A percentile compares a stretch with the other conserved stretches of the same genome.
These are phyloP conservation scores for Plectosphaerella cucumerina DNA, from an alignment of 2,329 filamentous ascomycete genomes.

Conservation along the genomic window DNA sequence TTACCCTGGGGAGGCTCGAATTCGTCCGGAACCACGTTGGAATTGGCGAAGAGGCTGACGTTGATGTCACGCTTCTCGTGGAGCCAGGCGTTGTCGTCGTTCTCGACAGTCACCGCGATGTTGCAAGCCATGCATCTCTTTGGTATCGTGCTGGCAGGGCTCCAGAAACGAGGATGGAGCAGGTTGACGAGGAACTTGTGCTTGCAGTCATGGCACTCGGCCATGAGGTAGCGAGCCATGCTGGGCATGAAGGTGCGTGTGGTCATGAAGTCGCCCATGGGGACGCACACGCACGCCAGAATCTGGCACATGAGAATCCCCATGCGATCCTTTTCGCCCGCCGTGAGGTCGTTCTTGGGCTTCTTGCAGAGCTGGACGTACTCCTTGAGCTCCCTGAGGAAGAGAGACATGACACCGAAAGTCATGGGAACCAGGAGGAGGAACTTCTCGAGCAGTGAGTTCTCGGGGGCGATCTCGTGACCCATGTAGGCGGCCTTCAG, in stretches of 20 bases:
- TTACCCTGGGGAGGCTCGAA: background rate
- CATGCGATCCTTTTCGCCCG: too few species aligned
- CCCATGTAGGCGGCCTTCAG: constrained; percentile 9
- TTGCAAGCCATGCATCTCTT: background rate
- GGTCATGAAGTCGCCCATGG: background rate
- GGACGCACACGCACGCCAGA: background rate
- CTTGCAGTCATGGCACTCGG: background rate
- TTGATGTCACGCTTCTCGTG: background rate
- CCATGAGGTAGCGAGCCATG: background rate
- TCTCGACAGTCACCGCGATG: background rate
- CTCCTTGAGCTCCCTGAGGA: constrained; percentile 4
- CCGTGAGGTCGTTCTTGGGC: too few species aligned
- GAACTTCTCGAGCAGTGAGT: constrained; percentile 4
- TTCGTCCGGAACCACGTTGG: background rate
- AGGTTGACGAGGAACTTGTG: background rate
- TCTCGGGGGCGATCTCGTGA: constrained; percentile 2
- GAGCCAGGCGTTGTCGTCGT: background rate
- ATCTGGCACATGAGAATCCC: constrained; percentile 9
- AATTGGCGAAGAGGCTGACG: background rate
- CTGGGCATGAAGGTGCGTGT: background rate
- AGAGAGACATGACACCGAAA: constrained; percentile 2
- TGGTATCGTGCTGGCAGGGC: background rate
- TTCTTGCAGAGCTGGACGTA: background rate
- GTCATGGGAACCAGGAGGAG: constrained; percentile 8
- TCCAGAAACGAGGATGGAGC: background rate